Percentiles rank a stretch among this genome's conserved stretches.
These are phyloP conservation scores for Uncinocarpus reesii DNA, from an alignment of 2,329 filamentous ascomycete species.

Conservation along the genomic window DNA sequence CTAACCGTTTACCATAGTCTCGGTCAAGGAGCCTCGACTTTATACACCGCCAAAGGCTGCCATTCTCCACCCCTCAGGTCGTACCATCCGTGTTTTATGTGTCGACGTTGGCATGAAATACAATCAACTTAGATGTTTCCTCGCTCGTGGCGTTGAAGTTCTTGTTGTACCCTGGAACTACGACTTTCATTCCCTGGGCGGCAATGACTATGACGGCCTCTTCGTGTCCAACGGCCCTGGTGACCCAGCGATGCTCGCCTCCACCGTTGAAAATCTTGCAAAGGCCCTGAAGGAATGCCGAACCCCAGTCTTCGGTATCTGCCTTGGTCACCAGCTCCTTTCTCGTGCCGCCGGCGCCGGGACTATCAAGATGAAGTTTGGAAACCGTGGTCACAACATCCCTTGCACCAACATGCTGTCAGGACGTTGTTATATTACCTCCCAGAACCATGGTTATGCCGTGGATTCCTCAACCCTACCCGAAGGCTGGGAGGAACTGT, in stretches of 20 bases:
- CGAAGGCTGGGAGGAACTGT: conserved; percentile 79
- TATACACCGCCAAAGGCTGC: conserved; percentile 60
- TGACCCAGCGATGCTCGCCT: conserved; percentile 74
- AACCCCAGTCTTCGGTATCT: conserved; percentile 91
- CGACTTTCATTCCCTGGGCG: conserved; percentile 66
- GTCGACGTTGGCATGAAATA: conserved; percentile 97
- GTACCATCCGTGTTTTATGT: conserved; percentile 75
- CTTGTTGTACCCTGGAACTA: conserved; percentile 94
- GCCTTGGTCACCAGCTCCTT: conserved; percentile 85
- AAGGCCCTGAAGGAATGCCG: conserved; percentile 65
- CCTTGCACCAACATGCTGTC: conserved; percentile 93
- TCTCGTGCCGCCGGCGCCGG: conserved; percentile 75
- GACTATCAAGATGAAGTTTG: conserved; percentile 97
- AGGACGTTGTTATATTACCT: conserved; percentile 96
- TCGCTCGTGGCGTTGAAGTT: conserved; percentile 85
- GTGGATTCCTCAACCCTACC: conserved; percentile 72
- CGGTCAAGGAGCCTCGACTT: conserved; percentile 72
- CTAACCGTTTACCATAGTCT: conserved; percentile 51
- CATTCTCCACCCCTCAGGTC: conserved; percentile 78
- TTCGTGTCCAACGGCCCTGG: conserved; percentile 98
- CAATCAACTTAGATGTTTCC: conserved; percentile 90
- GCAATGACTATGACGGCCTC: conserved; percentile 83
- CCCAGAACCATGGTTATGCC: conserved; percentile 94
- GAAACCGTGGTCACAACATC: conserved; percentile 97
- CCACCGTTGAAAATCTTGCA: conserved; percentile 68